These are phyloP conservation scores for Somion occarium DNA, from an alignment of 1,284 basidiomycete genomes.

Conservation along the genomic window DNA sequence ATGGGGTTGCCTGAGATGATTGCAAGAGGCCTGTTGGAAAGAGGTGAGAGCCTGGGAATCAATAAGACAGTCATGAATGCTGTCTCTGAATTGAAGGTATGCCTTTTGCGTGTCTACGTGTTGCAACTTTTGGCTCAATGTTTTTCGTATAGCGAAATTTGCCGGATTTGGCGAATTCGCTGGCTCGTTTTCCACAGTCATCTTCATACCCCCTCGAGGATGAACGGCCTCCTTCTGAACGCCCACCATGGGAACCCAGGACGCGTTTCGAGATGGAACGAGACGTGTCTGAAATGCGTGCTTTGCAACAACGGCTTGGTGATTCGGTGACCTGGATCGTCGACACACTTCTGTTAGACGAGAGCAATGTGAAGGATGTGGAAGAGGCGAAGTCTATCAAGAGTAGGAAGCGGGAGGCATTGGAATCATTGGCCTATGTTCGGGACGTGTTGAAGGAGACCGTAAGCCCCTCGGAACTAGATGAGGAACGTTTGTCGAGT, in stretches of 20 bases:
- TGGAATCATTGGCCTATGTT: slow-evolving; percentile 71
- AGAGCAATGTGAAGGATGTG: slow-evolving; percentile 38
- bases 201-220: slow-evolving; percentile 57
- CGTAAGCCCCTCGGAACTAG: slow-evolving; percentile 37
- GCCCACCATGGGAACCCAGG: slow-evolving; percentile 60
- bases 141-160: slow-evolving; percentile 65
- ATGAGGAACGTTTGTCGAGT: slow-evolving; percentile 59
- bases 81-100: slow-evolving; percentile 66
- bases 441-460: slow-evolving; percentile 63
- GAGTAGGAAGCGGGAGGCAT: slow-evolving; percentile 55
- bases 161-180: slow-evolving; percentile 69
- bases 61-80: slow-evolving; percentile 77
- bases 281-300: slow-evolving; percentile 47
- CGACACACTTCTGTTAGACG: slow-evolving; percentile 58
- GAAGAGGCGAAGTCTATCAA: slow-evolving; percentile 32
- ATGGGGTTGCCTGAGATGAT: slow-evolving; percentile 64
- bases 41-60: slow-evolving; percentile 74
- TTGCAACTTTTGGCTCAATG: slow-evolving; percentile 10
- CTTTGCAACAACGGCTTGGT: slow-evolving; percentile 56
- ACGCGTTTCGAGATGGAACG: slow-evolving; percentile 63
- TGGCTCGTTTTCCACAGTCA: slow-evolving; percentile 48
- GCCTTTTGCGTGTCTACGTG: slow-evolving; percentile 14
- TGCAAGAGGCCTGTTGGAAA: slow-evolving; percentile 66
- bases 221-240: slow-evolving; percentile 50
- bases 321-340: slow-evolving; percentile 69